phyloP scores from a whole-genome alignment of 306 rosid species.

The Elaeagnus macrophylla region DNA sequence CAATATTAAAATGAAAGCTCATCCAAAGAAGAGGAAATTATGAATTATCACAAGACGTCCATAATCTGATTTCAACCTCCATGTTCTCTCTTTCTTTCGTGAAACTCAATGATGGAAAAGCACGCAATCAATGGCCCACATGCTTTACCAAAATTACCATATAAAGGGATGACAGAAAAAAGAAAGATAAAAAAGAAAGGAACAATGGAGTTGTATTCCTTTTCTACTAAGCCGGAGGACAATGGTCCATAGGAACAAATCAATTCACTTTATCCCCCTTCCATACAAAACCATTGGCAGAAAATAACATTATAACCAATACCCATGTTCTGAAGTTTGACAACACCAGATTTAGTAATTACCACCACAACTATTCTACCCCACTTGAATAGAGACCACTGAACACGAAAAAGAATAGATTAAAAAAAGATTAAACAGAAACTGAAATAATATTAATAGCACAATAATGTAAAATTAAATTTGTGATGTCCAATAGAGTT shows the following conservation, averaged over 20 bases:
- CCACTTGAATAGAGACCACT: slow-evolving; percentile 20
- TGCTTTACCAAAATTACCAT: slow-evolving; percentile 20
- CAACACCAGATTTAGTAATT: slow-evolving; percentile 21
- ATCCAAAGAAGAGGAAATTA: slow-evolving; percentile 42
- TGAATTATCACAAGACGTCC: slow-evolving; percentile 20
- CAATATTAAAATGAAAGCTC: slow-evolving; percentile 5
- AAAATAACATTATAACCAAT: slow-evolving; percentile 35
- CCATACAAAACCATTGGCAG: slow-evolving; percentile 27
- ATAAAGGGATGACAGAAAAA: slow-evolving; percentile 21
- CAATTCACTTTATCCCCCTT: slow-evolving; percentile 35
- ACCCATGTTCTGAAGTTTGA: slow-evolving; percentile 23
- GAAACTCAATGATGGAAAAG: slow-evolving; percentile 15
- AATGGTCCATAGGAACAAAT: slow-evolving; percentile 31
- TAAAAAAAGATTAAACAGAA: slow-evolving; percentile 1
- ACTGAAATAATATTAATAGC: neutral
- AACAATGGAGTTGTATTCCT: slow-evolving; percentile 21
- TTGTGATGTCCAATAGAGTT: neutral
- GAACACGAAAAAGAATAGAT: slow-evolving; percentile 2
- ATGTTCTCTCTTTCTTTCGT: slow-evolving; percentile 20
- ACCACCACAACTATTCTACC: slow-evolving; percentile 20
- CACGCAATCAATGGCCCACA: slow-evolving; percentile 38
- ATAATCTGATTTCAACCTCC: slow-evolving; percentile 13
- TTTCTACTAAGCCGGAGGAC: slow-evolving; percentile 32
- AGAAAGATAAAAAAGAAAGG: slow-evolving; percentile 30
- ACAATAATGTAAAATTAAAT: neutral